phyloP scores from a whole-genome alignment of 805 yeast genomes.

The Brettanomyces anomalus region DNA sequence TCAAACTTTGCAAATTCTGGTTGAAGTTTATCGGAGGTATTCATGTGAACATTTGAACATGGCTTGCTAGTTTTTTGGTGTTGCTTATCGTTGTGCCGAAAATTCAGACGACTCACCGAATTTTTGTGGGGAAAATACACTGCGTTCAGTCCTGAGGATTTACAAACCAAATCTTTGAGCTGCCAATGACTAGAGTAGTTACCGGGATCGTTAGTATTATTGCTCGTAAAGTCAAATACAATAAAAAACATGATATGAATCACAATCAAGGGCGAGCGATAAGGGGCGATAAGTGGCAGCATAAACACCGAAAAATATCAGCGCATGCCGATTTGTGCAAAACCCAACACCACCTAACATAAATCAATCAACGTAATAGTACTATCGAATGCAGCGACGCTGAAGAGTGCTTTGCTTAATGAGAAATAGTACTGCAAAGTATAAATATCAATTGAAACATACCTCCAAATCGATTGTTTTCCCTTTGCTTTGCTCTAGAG shows the following conservation, averaged over 20 bases:
- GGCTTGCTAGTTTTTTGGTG: neutral
- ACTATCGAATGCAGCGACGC: no score
- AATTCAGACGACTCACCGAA: slow-evolving; percentile 25
- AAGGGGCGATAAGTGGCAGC: no score
- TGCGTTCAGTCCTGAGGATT: slow-evolving; percentile 33
- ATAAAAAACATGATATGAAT: slow-evolving; percentile 9
- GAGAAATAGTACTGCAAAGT: no score
- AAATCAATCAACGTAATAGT: no score
- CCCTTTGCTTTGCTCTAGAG: no score
- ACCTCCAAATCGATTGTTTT: no score
- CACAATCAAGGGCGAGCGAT: neutral
- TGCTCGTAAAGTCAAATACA: slow-evolving; percentile 15
- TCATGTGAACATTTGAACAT: neutral
- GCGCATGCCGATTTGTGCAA: no score
- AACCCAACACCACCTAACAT: no score
- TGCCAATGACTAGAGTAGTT: slow-evolving; percentile 59
- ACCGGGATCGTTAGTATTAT: neutral
- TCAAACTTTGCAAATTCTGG: slow-evolving; percentile 38
- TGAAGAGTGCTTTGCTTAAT: no score
- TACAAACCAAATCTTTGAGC: slow-evolving; percentile 61
- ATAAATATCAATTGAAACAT: no score
- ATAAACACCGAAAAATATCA: no score
- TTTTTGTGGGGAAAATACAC: slow-evolving; percentile 54
- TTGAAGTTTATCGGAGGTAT: slow-evolving; percentile 1
- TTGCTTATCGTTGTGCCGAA: neutral